phyloP scores from a whole-genome alignment of 371 early-diverging fungal species.

The Mortierella sp. region DNA sequence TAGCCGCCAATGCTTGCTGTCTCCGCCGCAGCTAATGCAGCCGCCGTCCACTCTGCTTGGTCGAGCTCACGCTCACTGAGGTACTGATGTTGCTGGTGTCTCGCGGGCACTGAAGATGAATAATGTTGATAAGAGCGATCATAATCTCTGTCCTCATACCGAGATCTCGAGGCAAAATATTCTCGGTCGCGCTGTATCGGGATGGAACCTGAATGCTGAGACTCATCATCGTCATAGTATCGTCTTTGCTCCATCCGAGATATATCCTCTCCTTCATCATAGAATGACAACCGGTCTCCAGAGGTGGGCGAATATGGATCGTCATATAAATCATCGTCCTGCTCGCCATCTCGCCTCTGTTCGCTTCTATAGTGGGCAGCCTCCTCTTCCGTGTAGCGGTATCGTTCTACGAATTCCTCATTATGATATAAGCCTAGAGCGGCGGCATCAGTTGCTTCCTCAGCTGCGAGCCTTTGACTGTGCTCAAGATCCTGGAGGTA shows the following conservation, averaged over 20 bases:
- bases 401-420: constrained; percentile 19
- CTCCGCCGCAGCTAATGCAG: constrained; percentile 12
- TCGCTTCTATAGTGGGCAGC: constrained; percentile 1
- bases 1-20: constrained; percentile 28
- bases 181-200: constrained; percentile 22
- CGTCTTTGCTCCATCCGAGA: constrained; percentile 14
- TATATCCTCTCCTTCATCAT: constrained; percentile 38
- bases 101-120: constrained; percentile 32
- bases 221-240: constrained; percentile 48
- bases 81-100: constrained; percentile 19
- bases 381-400: constrained; percentile 20
- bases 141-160: constrained; percentile 41
- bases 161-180: constrained; percentile 15
- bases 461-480: constrained; percentile 1
- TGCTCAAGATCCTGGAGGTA: constrained; percentile 23
- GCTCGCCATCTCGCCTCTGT: constrained; percentile 16
- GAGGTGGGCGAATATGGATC: constrained; percentile 43
- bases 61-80: constrained; percentile 27
- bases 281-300: constrained; percentile 37
- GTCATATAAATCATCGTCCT: constrained; percentile 28
- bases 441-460: constrained; percentile 20
- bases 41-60: constrained; percentile 23
- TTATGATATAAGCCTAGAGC: constrained; percentile 33
- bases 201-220: constrained; percentile 44
- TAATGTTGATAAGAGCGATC: constrained; percentile 40